Percentiles rank a stretch among this genome's conserved stretches.
Evolutionary conservation across 176 grass and related monocot genomes (phyloP).

Genomic region (Carex pumila): DNA sequence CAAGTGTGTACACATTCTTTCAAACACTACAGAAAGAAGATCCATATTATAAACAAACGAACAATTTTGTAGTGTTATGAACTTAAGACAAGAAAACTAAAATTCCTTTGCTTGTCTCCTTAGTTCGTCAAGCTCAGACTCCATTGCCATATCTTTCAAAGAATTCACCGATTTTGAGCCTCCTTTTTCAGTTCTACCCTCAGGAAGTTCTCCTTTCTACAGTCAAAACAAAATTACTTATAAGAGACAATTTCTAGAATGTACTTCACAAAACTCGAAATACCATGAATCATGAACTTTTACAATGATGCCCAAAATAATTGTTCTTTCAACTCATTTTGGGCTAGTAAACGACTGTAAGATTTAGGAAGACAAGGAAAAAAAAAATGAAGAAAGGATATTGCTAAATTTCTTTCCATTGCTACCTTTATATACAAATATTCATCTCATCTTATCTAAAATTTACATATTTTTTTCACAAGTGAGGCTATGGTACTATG

Average conservation of each 20-base stretch:
- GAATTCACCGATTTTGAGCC: slow-evolving; percentile 8
- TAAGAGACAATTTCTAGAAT: not conserved
- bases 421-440: not conserved
- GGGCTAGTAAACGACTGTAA: not conserved
- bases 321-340: not conserved
- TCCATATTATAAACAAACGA: not conserved
- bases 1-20: not conserved
- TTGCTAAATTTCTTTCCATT: not conserved
- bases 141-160: slow-evolving; percentile 53
- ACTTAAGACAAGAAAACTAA: too few relatives aligned
- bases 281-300: not conserved
- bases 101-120: slow-evolving; percentile 52
- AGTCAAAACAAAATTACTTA: slow-evolving; percentile 8
- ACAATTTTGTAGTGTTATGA: not conserved
- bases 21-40: not conserved
- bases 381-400: not conserved
- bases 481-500: too few relatives aligned
- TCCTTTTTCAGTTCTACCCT: slow-evolving; percentile 41
- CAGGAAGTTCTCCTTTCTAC: slow-evolving; percentile 89
- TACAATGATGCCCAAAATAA: not conserved
- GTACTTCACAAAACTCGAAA: not conserved
- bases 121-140: slow-evolving; percentile 73
- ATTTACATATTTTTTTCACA: not conserved
- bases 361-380: not conserved
- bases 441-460: not conserved